Evolutionary conservation across 225 moss, liverwort and hornwort genomes (phyloP).

Genomic region (Bryoerythrophyllum caledonicum): DNA sequence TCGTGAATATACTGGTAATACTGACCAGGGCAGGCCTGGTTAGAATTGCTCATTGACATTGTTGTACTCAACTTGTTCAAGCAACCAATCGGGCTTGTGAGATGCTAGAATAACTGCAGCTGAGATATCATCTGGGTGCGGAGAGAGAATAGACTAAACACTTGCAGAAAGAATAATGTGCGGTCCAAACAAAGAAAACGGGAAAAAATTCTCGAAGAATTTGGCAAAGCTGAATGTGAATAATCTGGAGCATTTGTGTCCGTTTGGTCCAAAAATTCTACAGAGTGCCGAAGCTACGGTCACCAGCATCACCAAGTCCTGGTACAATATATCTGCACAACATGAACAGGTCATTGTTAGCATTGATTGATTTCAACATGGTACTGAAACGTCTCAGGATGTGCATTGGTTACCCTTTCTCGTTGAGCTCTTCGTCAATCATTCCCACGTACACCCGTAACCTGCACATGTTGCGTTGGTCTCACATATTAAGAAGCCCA

Average conservation of each 20-base stretch:
- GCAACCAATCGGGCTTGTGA: not conserved
- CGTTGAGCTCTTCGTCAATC: slow-evolving; percentile 76
- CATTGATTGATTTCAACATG: not conserved
- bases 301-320: slow-evolving; percentile 87
- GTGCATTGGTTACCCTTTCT: slow-evolving; percentile 63
- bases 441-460: slow-evolving; percentile 78
- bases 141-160: not conserved
- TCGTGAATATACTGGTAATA: not conserved
- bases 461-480: slow-evolving; percentile 40
- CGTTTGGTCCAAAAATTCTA: not conserved
- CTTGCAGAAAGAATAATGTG: not conserved
- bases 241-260: slow-evolving; percentile 3
- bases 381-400: not conserved
- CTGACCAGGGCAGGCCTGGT: too few species aligned
- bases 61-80: not conserved
- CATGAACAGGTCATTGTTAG: slow-evolving; percentile 1
- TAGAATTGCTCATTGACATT: not conserved
- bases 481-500: not conserved
- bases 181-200: not conserved
- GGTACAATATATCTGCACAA: slow-evolving; percentile 77
- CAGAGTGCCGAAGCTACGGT: slow-evolving; percentile 74
- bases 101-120: too few species aligned
- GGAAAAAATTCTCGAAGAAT: not conserved
- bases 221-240: slow-evolving; percentile 8
- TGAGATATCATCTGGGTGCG: not conserved